Percentiles rank a stretch among this genome's conserved stretches.
Conservation (phyloP, 2,329 filamentous ascomycete genomes). For the Neonectria punicea region DNA sequence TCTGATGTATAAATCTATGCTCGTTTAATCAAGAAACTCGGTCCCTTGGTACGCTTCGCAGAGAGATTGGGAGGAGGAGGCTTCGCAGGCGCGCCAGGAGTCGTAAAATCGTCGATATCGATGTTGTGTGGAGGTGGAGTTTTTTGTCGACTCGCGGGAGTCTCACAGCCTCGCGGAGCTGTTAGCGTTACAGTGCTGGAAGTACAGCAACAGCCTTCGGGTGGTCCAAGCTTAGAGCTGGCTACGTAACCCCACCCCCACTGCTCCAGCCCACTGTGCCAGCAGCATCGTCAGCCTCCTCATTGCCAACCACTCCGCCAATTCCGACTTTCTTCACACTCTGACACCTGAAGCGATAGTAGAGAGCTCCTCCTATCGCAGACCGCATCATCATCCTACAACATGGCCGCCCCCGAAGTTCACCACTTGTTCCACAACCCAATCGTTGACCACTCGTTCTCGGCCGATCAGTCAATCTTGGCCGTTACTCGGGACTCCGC, state of each 20-base stretch:
- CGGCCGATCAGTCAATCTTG: conserved; percentile 85
- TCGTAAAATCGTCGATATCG: conserved; percentile 26
- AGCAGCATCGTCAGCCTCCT: conserved; percentile 33
- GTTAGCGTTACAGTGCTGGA: conserved; percentile 4
- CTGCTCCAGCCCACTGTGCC: conserved; percentile 33
- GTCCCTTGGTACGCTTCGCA: conserved; percentile 1
- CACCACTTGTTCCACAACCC: conserved; percentile 97
- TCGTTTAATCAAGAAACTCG: conserved; percentile 4
- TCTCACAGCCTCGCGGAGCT: conserved; percentile 39
- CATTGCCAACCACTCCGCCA: conserved; percentile 23
- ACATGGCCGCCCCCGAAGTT: conserved; percentile 87
- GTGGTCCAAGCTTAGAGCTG: conserved; percentile 44
- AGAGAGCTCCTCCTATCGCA: conserved; percentile 80
- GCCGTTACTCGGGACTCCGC: conserved; percentile 91
- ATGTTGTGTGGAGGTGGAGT: conserved; percentile 41
- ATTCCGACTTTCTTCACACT: conserved; percentile 25
- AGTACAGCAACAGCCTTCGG: conserved; percentile 12
- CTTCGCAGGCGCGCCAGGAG: conserved; percentile 21
- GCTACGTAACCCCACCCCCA: conserved; percentile 45
- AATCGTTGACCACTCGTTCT: conserved; percentile 98
- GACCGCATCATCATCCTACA: conserved; percentile 38
- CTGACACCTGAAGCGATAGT: conserved; percentile 73
- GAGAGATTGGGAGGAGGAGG: conserved; percentile 16
- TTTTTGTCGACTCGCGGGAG: conserved; percentile 40
- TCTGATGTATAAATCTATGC: background rate